Base-by-base conservation (phyloP, 495 filamentous ascomycete species). In the Polyplosphaeria fusca region DNA sequence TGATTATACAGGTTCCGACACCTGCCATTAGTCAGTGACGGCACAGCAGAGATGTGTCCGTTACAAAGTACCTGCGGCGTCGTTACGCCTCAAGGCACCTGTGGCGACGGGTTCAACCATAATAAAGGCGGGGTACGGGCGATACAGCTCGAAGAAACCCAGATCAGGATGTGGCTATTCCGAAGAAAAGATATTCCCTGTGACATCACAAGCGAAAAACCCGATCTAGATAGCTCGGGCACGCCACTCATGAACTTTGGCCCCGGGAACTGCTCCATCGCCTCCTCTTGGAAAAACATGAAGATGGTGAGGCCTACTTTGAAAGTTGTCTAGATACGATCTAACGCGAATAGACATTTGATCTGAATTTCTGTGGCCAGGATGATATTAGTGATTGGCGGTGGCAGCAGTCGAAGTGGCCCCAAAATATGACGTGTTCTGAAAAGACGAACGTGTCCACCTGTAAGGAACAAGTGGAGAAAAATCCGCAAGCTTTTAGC, bases 281-380 rank as follows among this genome's bases (percentile, higher is more conserved):
- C 32, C 1, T 18, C 19, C 14, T 32, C 46, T 4, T 63, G 70
- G 62, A 59, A 22, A 16, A 47, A 64, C 25, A 56, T 67, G 27
- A 58, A 68, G 45, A 63, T 70, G 28, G 66, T 64, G 22, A 35
- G 51, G 20, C 20, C 40, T 11, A 5, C 12, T 22, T 23, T 20
- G 12, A n/a, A 12, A 11, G 12, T 4, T 42, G 4, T 27, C 5
- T 14, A 28, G 23, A 11, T 28, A 25, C 3, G 22, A 25, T 43
- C 4, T 24, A 18, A 28, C 3, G 4, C 22, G 3, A 1, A n/a
- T 84, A 94, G 46, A 76, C 93, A 47, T 82, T 95, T 66, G 81
- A 97, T 71, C 87, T 83, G 0, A 86, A 84, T 0, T 89, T 96
- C 71, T 96, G 91, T 70, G 91, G 91, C 35, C 83, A 27, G n/a